Base-by-base conservation (phyloP, 352 stramenopile genomes). In the Globisporangium orthogonon region DNA sequence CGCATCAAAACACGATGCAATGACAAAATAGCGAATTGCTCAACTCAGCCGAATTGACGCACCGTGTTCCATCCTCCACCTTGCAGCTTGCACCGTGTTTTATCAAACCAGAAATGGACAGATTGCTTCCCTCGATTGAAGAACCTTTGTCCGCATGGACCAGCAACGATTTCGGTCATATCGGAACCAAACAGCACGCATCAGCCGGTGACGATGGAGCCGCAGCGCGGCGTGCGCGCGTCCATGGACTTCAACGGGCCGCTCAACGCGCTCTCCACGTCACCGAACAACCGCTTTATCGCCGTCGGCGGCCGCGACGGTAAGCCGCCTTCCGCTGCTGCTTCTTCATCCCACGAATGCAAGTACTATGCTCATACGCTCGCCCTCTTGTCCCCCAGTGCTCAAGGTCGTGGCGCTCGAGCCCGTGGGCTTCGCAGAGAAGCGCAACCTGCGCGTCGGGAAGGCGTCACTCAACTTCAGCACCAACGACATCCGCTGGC, bases 401-500 rank as follows among this genome's bases (percentile, higher is more conserved):
- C 67, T 95, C 45, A 94, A 94, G 67, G 73, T 95, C 31, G 81
- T 95, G 53, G 75, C 82, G 45, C 74, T 95, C 4, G 83, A 94
- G 67, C 59, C 73, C 48, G 61, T 66, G 5, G 86, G 86, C 4
- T 95, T 95, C 62, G 72, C 71, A 3, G 86, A 95, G 63, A 91
- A 91, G 56, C 75, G 83, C 48, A 95, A 95, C 60, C 61, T 95
- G 55, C 80, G 86, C 52, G 84, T 86, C 11, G 80, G 81, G 49
- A 95, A 93, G 51, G 77, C 83, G 13, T 91, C 80, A 35, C 71
- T 94, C 49, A 95, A 89, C 60, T 93, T 95, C 35, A 95, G 80
- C 56, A 94, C 86, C 17, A 95, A 94, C 54, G 86, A 95, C 58
- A 94, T 95, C 45, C 86, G 86, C 6, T 95, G 86, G 86, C 82